A percentile compares a stretch with the other conserved stretches of the same genome.
phyloP scores from a whole-genome alignment of 1,284 basidiomycete genomes.

The Acaromyces ingoldii region DNA sequence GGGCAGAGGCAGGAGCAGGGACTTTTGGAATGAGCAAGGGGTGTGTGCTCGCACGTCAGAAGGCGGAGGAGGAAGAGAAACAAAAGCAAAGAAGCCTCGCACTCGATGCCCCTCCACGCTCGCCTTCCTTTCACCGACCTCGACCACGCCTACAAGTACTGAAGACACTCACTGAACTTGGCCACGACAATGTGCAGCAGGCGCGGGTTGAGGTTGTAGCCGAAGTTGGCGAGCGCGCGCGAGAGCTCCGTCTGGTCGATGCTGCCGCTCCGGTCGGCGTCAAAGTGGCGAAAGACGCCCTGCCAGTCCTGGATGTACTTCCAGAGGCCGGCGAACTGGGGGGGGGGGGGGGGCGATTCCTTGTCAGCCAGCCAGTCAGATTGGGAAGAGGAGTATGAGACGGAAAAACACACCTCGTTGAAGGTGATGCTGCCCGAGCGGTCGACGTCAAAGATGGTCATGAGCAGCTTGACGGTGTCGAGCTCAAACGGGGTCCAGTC shows the following conservation, averaged over 20 bases:
- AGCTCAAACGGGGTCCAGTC: constrained; percentile 40
- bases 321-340: constrained; percentile 29
- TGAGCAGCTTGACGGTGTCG: constrained; percentile 39
- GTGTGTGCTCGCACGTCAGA: neutral
- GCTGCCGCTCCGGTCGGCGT: constrained; percentile 29
- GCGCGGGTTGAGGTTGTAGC: constrained; percentile 32
- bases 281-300: constrained; percentile 37
- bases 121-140: neutral
- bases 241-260: constrained; percentile 33
- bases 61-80: neutral
- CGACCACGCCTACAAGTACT: neutral
- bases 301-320: constrained; percentile 46
- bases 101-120: neutral
- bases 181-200: constrained; percentile 32
- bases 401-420: constrained; percentile 22
- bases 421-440: constrained; percentile 39
- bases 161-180: constrained; percentile 40
- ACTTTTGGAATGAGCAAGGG: neutral
- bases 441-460: constrained; percentile 41
- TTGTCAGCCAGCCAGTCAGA: neutral
- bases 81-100: neutral
- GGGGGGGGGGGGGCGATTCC: neutral
- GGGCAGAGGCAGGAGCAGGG: neutral
- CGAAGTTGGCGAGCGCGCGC: constrained; percentile 33
- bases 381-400: neutral